Conservation (phyloP, 805 yeast species). For the Starmerella geochares region DNA sequence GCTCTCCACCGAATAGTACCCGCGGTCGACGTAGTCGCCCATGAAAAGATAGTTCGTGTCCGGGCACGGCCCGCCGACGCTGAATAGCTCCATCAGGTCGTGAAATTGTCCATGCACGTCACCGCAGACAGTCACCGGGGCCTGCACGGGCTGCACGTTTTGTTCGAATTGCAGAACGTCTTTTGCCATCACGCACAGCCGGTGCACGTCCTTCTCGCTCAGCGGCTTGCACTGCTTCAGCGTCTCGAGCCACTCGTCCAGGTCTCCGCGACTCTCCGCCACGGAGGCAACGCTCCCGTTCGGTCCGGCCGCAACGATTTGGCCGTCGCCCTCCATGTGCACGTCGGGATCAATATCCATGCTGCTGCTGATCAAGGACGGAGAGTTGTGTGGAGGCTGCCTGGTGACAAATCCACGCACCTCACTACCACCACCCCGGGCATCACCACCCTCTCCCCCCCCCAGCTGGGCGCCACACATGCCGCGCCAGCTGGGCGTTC, state of each 20-base stretch:
- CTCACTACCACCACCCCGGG: background rate
- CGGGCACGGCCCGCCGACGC: constrained; percentile 93
- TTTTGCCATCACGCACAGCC: constrained; percentile 79
- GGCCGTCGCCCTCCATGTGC: constrained; percentile 33
- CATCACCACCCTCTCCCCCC: background rate
- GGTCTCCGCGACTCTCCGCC: constrained; percentile 33
- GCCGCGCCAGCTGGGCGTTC: background rate
- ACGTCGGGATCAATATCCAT: constrained; percentile 36
- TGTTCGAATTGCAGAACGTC: constrained; percentile 86
- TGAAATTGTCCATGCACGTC: constrained; percentile 97
- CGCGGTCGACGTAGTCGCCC: constrained; percentile 88
- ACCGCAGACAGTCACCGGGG: constrained; percentile 95
- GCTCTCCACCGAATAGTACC: constrained; percentile 81
- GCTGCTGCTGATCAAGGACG: constrained; percentile 8
- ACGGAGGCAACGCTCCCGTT: constrained; percentile 1
- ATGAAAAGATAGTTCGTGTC: constrained; percentile 82
- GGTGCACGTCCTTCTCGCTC: constrained; percentile 67
- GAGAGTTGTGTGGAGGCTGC: constrained; percentile 5
- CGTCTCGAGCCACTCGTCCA: constrained; percentile 85
- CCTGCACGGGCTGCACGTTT: constrained; percentile 88
- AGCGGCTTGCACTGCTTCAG: constrained; percentile 75
- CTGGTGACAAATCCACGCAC: constrained; percentile 5
- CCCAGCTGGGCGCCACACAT: background rate
- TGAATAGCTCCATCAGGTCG: constrained; percentile 87
- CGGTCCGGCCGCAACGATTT: constrained; percentile 28